These are phyloP conservation scores for Bipolaris cookei DNA, from an alignment of 2,329 filamentous ascomycete genomes.

Conservation along the genomic window DNA sequence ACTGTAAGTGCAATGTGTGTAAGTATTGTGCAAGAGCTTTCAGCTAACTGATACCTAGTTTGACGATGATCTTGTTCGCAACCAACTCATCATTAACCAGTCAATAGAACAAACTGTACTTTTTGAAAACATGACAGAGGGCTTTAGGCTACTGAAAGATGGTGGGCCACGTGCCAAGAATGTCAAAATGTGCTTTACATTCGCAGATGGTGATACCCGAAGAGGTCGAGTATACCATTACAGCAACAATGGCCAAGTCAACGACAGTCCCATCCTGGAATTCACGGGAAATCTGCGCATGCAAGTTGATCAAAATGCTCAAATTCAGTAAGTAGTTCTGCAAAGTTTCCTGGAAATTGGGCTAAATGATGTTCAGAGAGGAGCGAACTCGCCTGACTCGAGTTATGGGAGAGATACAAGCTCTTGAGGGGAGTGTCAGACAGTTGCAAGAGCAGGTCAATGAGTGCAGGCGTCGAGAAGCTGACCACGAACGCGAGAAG, in stretches of 20 bases:
- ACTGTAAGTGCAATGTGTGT: slow-evolving; percentile 53
- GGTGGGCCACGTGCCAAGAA: slow-evolving; percentile 62
- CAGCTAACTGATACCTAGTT: slow-evolving; percentile 59
- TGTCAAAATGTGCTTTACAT: slow-evolving; percentile 73
- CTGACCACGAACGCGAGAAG: slow-evolving; percentile 56
- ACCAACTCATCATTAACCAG: slow-evolving; percentile 82
- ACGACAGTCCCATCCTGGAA: slow-evolving; percentile 60
- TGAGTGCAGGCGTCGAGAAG: slow-evolving; percentile 58
- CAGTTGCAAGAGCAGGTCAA: slow-evolving; percentile 49
- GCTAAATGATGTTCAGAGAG: slow-evolving; percentile 32
- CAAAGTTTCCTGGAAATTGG: background rate
- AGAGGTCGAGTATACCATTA: slow-evolving; percentile 58
- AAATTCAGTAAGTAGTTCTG: slow-evolving; percentile 58
- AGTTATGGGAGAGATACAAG: slow-evolving; percentile 54
- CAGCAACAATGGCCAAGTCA: slow-evolving; percentile 55
- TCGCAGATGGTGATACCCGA: slow-evolving; percentile 68
- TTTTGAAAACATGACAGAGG: slow-evolving; percentile 71
- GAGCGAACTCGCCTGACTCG: slow-evolving; percentile 55
- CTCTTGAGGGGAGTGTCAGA: slow-evolving; percentile 44
- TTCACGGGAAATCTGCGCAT: slow-evolving; percentile 70
- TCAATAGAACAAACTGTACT: slow-evolving; percentile 84
- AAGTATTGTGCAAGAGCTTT: background rate
- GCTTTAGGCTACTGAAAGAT: slow-evolving; percentile 71
- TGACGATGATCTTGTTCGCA: slow-evolving; percentile 76
- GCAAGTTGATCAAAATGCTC: slow-evolving; percentile 74